These are phyloP conservation scores for Globisporangium iwayamae DNA, from an alignment of 352 stramenopile species.

Conservation along the genomic window DNA sequence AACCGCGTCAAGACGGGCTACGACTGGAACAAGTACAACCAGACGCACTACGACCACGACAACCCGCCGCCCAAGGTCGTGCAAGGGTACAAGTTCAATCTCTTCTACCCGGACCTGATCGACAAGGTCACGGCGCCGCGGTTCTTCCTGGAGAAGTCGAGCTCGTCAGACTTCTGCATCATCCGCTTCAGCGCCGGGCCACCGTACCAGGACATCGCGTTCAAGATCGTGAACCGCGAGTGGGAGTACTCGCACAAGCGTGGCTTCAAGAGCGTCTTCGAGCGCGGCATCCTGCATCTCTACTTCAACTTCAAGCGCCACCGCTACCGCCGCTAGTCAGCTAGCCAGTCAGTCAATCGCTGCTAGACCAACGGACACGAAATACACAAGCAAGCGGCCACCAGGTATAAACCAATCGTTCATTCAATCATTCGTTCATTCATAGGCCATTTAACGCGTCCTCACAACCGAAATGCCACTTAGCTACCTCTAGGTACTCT, in stretches of 20 bases:
- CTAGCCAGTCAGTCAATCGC: background rate
- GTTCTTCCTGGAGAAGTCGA: conserved; percentile 94
- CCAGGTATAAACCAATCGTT: background rate
- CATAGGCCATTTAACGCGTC: background rate
- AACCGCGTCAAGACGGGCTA: conserved; percentile 99
- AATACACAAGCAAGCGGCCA: background rate
- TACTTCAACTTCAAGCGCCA: conserved; percentile 99
- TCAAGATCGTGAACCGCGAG: conserved; percentile 99
- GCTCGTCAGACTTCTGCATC: conserved; percentile 96
- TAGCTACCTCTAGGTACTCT: background rate
- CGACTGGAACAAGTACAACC: conserved; percentile 99
- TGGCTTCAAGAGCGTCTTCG: conserved; percentile 98
- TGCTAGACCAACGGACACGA: background rate
- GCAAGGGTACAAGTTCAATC: conserved; percentile 99
- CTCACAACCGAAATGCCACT: background rate
- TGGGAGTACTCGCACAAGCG: conserved; percentile 97
- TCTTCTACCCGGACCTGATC: conserved; percentile 99
- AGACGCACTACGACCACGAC: conserved; percentile 99
- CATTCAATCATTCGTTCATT: conserved; percentile 7
- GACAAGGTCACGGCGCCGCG: conserved; percentile 94
- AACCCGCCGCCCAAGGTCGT: conserved; percentile 99
- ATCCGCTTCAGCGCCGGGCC: conserved; percentile 97
- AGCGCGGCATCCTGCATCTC: conserved; percentile 96
- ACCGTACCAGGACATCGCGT: conserved; percentile 99
- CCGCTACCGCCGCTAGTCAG: conserved; percentile 92